Conservation (phyloP, 225 moss, liverwort and hornwort genomes). For the Sphagnum contortum region DNA sequence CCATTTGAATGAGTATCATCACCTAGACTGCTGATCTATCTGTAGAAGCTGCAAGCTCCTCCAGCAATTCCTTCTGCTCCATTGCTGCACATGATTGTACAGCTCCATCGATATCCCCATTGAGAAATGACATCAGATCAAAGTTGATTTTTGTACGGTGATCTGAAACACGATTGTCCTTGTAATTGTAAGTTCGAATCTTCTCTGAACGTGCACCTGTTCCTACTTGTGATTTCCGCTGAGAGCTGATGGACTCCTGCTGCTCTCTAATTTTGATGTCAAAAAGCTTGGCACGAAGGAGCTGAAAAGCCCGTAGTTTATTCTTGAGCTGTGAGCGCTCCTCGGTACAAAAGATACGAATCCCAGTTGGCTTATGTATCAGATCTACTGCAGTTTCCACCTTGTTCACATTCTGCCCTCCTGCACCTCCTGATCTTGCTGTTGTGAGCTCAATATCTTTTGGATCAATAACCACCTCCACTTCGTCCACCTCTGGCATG, state of each 20-base stretch:
- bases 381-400: constrained; percentile 98
- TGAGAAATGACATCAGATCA: constrained; percentile 74
- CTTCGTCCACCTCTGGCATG: constrained; percentile 99
- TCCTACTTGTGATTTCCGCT: constrained; percentile 92
- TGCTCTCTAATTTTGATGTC: constrained; percentile 91
- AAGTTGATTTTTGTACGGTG: constrained; percentile 86
- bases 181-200: constrained; percentile 96
- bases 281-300: constrained; percentile 91
- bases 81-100: constrained; percentile 93
- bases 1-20: no score
- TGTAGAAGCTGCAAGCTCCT: constrained; percentile 85
- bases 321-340: constrained; percentile 97
- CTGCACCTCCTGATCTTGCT: constrained; percentile 97
- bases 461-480: constrained; percentile 88
- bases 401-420: constrained; percentile 99
- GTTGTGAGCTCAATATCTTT: constrained; percentile 94
- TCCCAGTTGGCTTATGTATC: constrained; percentile 91
- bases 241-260: constrained; percentile 63
- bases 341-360: constrained; percentile 97
- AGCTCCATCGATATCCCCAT: constrained; percentile 73
- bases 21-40: constrained; percentile 42
- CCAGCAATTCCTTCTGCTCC: constrained; percentile 84
- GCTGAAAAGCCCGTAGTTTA: constrained; percentile 86
- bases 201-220: constrained; percentile 97
- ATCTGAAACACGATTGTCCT: constrained; percentile 94